Evolutionary conservation across 2,329 filamentous ascomycete genomes (phyloP), one percentile per base, ranked within the genome.

Genomic region (Xylaria sp.): DNA sequence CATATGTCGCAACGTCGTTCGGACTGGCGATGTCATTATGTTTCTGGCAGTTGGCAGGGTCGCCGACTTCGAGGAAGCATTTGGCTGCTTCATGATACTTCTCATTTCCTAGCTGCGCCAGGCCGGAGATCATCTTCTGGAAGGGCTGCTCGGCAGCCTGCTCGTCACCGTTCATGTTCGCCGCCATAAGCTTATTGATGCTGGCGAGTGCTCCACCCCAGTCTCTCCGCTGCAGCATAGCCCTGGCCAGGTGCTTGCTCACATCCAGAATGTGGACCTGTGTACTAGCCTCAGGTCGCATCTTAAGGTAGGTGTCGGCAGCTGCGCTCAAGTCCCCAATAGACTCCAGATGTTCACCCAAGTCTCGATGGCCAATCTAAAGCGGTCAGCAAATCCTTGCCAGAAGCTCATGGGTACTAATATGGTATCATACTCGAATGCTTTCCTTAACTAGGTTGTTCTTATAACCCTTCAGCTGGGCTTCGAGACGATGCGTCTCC

Each of bases 401-500:
- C 39, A 4, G 7, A 26, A 11, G 3, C 16, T 17, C 18, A 6
- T 20, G 8, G 6, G 11, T 40, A 17, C 39, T 19, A 39, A 43
- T 42, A 39, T 21, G 7, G n/a, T 16, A 18, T 67, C 82, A 52
- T 78, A 95, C 92, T 63, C 92, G 77, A 66, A 97, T 96, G 75
- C 92, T 97, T 75, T 99, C 94, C 71, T 97, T 96, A 65, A 99
- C 92, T 40, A 97, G 76, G 66, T 97, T 99, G 69, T 97, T 96
- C 74, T 94, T 96, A 73, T 97, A 97, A 1, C 88, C 88, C 71
- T 92, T 92, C 18, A 99, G 78, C 72, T 97, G 91, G 16, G 82
- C 77, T 69, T 97, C 91, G 50, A 97, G 78, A n/a, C 89, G 84
- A 50, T 85, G 79, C 1, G 87, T 87, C 71, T 96, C 89, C 1